Percentiles rank a stretch among this genome's conserved stretches.
phyloP scores from a whole-genome alignment of 2,329 filamentous ascomycete genomes.

The Epichloe amarillans region DNA sequence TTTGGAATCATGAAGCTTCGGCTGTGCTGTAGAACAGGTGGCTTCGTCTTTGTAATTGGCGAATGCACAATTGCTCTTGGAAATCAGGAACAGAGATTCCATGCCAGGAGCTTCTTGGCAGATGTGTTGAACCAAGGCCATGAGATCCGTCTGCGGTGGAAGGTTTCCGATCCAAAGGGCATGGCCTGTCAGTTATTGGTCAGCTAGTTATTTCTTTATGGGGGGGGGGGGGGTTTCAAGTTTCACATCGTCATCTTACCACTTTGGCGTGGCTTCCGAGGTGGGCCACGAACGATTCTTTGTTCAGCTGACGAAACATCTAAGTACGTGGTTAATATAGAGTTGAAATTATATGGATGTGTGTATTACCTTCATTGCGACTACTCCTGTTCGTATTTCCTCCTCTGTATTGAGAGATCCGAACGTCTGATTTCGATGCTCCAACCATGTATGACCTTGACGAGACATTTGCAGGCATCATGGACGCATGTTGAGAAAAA shows the following conservation, averaged over 20 bases:
- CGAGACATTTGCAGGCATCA: conserved; percentile 20
- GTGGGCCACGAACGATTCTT: conserved; percentile 20
- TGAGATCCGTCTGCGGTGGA: conserved; percentile 67
- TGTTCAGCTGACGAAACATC: conserved; percentile 7
- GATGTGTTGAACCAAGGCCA: conserved; percentile 82
- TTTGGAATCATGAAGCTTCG: conserved; percentile 77
- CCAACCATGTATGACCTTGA: conserved; percentile 22
- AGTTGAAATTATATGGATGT: neutral
- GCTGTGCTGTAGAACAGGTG: conserved; percentile 63
- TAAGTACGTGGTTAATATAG: conserved; percentile 1
- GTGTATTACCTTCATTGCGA: conserved; percentile 12
- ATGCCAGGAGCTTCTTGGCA: conserved; percentile 66
- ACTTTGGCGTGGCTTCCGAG: conserved; percentile 39
- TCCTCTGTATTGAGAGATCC: conserved; percentile 6
- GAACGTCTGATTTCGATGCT: conserved; percentile 6
- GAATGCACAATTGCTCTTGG: conserved; percentile 95
- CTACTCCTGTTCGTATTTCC: neutral
- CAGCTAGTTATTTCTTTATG: neutral
- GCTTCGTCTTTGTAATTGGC: conserved; percentile 82
- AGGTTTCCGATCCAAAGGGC: conserved; percentile 95
- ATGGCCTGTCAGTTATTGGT: conserved; percentile 41
- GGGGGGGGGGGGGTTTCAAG: neutral
- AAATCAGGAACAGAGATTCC: conserved; percentile 85
- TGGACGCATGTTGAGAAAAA: conserved; percentile 21
- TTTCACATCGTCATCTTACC: conserved; percentile 32